Conservation (phyloP, 2,329 filamentous ascomycete genomes). For the Cercospora brassicicola region DNA sequence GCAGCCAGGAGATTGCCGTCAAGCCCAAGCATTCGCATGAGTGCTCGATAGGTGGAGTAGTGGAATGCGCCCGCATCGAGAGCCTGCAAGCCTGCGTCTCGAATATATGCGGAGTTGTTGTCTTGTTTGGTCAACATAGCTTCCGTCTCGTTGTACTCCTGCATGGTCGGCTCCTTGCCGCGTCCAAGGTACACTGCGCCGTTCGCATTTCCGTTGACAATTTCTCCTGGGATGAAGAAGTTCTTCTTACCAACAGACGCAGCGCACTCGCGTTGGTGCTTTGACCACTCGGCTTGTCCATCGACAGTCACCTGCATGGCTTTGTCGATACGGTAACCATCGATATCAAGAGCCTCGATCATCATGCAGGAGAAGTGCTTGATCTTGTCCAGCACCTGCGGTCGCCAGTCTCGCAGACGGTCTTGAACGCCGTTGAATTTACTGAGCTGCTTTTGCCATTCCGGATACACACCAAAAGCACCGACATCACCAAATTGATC, state of each 20-base stretch:
- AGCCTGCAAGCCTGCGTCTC: constrained; percentile 53
- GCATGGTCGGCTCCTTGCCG: constrained; percentile 58
- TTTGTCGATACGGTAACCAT: constrained; percentile 68
- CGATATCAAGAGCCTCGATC: constrained; percentile 63
- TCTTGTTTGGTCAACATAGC: constrained; percentile 50
- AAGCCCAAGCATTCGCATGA: constrained; percentile 62
- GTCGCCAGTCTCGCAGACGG: constrained; percentile 64
- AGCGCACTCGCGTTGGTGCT: constrained; percentile 59
- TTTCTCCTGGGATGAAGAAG: constrained; percentile 65
- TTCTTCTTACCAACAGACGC: constrained; percentile 59
- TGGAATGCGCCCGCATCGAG: constrained; percentile 64
- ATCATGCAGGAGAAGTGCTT: constrained; percentile 64
- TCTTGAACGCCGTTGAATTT: constrained; percentile 69
- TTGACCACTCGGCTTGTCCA: constrained; percentile 59
- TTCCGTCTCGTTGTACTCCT: constrained; percentile 49
- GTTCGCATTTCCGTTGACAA: constrained; percentile 62
- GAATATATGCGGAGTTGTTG: constrained; percentile 54
- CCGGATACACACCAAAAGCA: constrained; percentile 63
- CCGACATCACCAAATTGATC: constrained; percentile 64
- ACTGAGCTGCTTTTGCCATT: constrained; percentile 63
- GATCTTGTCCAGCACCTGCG: constrained; percentile 58
- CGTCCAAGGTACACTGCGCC: constrained; percentile 63
- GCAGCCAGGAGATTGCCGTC: constrained; percentile 58
- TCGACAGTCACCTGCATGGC: constrained; percentile 65
- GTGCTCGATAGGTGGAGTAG: constrained; percentile 63